These are phyloP conservation scores for Aotearoamyces nothofagi DNA, from an alignment of 2,329 filamentous ascomycete genomes.

Conservation along the genomic window DNA sequence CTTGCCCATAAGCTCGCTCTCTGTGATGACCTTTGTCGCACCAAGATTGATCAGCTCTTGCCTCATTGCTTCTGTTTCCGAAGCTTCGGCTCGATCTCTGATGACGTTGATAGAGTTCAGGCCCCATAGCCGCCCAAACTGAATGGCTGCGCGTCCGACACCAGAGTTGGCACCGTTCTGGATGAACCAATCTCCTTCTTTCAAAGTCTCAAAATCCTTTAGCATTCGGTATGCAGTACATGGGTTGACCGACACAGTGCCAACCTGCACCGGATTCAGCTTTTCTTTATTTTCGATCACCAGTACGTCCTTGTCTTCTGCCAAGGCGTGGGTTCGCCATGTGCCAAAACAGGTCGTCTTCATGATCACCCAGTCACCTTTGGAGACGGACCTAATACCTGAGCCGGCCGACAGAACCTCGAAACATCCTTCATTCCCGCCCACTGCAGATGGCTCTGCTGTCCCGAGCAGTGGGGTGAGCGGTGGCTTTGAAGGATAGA, in stretches of 20 bases:
- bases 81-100: constrained; percentile 49
- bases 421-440: constrained; percentile 86
- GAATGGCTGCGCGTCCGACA: constrained; percentile 82
- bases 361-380: constrained; percentile 92
- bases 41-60: constrained; percentile 44
- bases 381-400: constrained; percentile 31
- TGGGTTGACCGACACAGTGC: constrained; percentile 83
- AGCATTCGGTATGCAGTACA: constrained; percentile 92
- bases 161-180: constrained; percentile 95
- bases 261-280: constrained; percentile 62
- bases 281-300: constrained; percentile 56
- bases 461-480: constrained; percentile 70
- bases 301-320: constrained; percentile 43
- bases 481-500: constrained; percentile 73
- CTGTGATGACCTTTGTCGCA: constrained; percentile 31
- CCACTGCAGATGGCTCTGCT: constrained; percentile 54
- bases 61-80: constrained; percentile 50
- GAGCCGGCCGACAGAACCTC: constrained; percentile 64
- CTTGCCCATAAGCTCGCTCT: constrained; percentile 28
- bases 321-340: constrained; percentile 82
- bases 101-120: constrained; percentile 84
- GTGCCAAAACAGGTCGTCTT: constrained; percentile 73
- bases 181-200: constrained; percentile 82
- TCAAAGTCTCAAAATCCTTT: constrained; percentile 52
- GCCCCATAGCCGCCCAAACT: constrained; percentile 75